Evolutionary conservation across 2,329 filamentous ascomycete genomes (phyloP).

Genomic region (Aspergillus awamori): DNA sequence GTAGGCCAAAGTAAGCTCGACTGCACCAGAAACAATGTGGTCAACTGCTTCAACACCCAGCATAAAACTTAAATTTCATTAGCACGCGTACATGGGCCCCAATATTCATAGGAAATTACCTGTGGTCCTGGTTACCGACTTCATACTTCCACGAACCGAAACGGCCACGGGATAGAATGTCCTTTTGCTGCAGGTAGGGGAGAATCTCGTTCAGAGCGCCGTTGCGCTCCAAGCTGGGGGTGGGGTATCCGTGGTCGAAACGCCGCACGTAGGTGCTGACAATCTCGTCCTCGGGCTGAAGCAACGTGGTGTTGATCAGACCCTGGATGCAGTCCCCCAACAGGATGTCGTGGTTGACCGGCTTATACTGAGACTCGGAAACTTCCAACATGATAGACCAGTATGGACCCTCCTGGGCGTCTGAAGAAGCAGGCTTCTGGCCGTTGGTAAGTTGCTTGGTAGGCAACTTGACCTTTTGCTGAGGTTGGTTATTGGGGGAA

Average conservation of each 20-base stretch:
- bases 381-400: constrained; percentile 99
- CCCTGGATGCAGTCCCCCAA: constrained; percentile 92
- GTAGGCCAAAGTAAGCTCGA: too few species aligned
- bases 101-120: not conserved
- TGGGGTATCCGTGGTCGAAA: constrained; percentile 98
- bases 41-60: too few species aligned
- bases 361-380: constrained; percentile 94
- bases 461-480: constrained; percentile 72
- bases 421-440: constrained; percentile 71
- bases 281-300: constrained; percentile 87
- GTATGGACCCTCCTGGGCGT: constrained; percentile 86
- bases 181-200: constrained; percentile 86
- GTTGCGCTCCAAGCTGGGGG: constrained; percentile 91
- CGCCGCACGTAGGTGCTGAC: constrained; percentile 97
- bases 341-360: constrained; percentile 81
- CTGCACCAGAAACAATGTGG: too few species aligned
- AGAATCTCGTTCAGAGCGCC: constrained; percentile 89
- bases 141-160: constrained; percentile 99
- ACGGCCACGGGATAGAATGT: constrained; percentile 91
- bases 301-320: constrained; percentile 96
- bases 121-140: constrained; percentile 92
- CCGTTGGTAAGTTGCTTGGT: constrained; percentile 86
- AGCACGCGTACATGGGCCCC: too few species aligned
- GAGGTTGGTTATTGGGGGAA: constrained; percentile 95
- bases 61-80: too few species aligned